A percentile compares a stretch with the other conserved stretches of the same genome.
Conservation (phyloP, 1,284 basidiomycete species). For the Earliella scabrosa region DNA sequence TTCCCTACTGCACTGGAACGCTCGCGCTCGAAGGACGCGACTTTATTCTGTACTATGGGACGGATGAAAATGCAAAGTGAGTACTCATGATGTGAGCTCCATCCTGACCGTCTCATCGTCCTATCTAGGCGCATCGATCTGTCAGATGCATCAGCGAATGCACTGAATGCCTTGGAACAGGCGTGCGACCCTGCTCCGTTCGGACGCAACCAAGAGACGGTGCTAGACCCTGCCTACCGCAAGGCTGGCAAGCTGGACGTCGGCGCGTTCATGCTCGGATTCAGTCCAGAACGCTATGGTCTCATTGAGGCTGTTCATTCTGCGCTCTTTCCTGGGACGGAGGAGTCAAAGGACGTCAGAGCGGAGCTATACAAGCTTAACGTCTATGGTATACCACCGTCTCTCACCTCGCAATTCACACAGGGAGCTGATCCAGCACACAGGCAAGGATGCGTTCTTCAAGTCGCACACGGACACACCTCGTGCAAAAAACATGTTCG, state of each 20-base stretch:
- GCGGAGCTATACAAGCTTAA: constrained; percentile 40
- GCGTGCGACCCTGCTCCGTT: constrained; percentile 25
- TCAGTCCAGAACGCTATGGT: constrained; percentile 30
- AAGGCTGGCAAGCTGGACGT: constrained; percentile 32
- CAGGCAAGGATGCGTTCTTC: constrained; percentile 44
- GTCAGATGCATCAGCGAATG: background rate
- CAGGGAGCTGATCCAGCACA: background rate
- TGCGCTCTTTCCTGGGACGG: constrained; percentile 25
- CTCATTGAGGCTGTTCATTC: constrained; percentile 27
- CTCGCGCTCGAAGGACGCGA: background rate
- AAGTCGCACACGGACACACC: constrained; percentile 47
- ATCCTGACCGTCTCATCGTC: background rate
- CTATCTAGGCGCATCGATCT: background rate
- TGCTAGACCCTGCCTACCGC: constrained; percentile 28
- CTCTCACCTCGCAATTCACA: background rate
- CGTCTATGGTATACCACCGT: constrained; percentile 33
- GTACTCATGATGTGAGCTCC: background rate
- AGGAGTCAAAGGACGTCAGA: constrained; percentile 17
- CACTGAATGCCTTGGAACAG: background rate
- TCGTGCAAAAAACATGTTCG: constrained; percentile 43
- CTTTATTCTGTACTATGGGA: background rate
- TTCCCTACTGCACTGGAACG: background rate
- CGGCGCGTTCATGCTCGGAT: constrained; percentile 27
- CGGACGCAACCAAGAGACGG: constrained; percentile 21
- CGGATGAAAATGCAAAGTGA: background rate